These are phyloP conservation scores for Diaporthe aspalathi DNA, from an alignment of 2,329 filamentous ascomycete species.

Conservation along the genomic window DNA sequence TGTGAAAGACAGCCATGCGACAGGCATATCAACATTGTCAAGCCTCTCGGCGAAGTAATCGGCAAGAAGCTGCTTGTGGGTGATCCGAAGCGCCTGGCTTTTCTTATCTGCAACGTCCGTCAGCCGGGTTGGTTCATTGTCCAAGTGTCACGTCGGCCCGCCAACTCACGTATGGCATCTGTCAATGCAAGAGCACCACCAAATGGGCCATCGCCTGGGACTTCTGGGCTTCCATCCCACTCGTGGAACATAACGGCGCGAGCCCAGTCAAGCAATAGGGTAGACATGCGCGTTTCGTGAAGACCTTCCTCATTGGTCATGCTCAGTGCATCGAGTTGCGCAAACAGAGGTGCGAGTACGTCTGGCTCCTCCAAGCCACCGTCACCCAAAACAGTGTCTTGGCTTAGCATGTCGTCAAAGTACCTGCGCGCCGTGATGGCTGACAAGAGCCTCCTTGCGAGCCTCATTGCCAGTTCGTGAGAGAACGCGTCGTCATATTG, in stretches of 20 bases:
- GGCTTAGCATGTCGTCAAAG: conserved; percentile 58
- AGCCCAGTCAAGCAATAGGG: conserved; percentile 76
- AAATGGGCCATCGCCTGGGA: conserved; percentile 77
- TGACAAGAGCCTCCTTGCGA: conserved; percentile 69
- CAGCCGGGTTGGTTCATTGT: background rate
- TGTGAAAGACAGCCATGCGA: conserved; percentile 74
- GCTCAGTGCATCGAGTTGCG: conserved; percentile 65
- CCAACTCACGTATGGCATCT: conserved; percentile 74
- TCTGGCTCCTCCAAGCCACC: conserved; percentile 50
- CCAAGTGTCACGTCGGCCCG: background rate
- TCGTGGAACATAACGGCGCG: conserved; percentile 79
- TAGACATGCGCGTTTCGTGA: conserved; percentile 68
- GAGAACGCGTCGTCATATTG: conserved; percentile 73
- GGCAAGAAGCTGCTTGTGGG: conserved; percentile 77
- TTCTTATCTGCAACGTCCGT: conserved; percentile 60
- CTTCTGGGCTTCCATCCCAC: conserved; percentile 81
- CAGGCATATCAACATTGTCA: conserved; percentile 79
- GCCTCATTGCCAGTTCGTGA: conserved; percentile 67
- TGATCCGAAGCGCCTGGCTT: conserved; percentile 72
- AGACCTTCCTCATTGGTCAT: conserved; percentile 61
- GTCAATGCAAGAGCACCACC: conserved; percentile 83
- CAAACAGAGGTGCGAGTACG: conserved; percentile 61
- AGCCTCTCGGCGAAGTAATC: conserved; percentile 81
- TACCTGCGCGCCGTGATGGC: conserved; percentile 65
- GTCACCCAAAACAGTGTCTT: conserved; percentile 51